Evolutionary conservation across 352 stramenopile species (phyloP).

Genomic region (Elongisporangium senticosum): DNA sequence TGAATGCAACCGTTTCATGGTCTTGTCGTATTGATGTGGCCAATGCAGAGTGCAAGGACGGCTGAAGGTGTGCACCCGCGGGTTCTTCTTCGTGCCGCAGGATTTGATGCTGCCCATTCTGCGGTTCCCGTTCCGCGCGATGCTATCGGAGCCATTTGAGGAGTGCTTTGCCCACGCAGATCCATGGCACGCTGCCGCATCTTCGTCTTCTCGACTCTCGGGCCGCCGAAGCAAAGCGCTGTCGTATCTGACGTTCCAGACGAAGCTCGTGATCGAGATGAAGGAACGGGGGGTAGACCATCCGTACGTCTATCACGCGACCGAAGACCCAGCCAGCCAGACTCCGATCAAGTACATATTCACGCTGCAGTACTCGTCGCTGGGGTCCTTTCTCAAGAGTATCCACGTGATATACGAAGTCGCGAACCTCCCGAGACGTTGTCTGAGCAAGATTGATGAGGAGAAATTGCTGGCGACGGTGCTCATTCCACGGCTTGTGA

Average conservation of each 20-base stretch:
- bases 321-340: constrained; percentile 6
- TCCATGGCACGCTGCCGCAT: constrained; percentile 3
- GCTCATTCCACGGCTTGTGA: constrained; percentile 38
- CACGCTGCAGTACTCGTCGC: constrained; percentile 57
- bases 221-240: constrained; percentile 9
- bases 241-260: constrained; percentile 56
- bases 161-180: constrained; percentile 39
- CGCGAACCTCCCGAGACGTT: constrained; percentile 33
- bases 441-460: constrained; percentile 64
- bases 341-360: constrained; percentile 63
- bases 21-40: constrained; percentile 1
- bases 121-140: constrained; percentile 75
- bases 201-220: not conserved
- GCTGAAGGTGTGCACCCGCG: constrained; percentile 83
- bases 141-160: constrained; percentile 39
- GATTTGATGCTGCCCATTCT: constrained; percentile 65
- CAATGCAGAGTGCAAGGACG: constrained; percentile 47
- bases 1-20: not conserved
- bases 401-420: constrained; percentile 59
- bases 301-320: constrained; percentile 51
- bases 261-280: constrained; percentile 62
- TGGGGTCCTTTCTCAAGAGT: constrained; percentile 58
- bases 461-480: constrained; percentile 57
- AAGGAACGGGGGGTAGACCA: constrained; percentile 62
- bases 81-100: constrained; percentile 86